These are phyloP conservation scores for Bimuria novae-zelandiae DNA, from an alignment of 2,329 filamentous ascomycete species.

Conservation along the genomic window DNA sequence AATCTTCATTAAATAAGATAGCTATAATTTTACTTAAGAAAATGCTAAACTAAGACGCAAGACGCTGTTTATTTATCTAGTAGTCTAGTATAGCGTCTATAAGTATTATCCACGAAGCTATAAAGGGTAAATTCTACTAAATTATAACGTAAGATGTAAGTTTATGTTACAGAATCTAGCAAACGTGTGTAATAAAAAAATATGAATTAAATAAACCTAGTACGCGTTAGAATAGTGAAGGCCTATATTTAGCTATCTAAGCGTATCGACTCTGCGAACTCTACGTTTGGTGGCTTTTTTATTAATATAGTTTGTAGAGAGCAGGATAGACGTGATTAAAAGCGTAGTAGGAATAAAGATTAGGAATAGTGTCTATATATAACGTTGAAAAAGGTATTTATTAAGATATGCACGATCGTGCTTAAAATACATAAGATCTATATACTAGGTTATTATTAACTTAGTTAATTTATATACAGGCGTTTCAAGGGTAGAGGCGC, in stretches of 20 bases:
- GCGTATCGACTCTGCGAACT: slow-evolving; percentile 17
- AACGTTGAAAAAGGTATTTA: slow-evolving; percentile 19
- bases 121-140: not conserved
- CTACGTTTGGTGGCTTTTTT: slow-evolving; percentile 9
- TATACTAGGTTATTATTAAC: not conserved
- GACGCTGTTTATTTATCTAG: slow-evolving; percentile 12
- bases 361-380: slow-evolving; percentile 14
- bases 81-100: slow-evolving; percentile 16
- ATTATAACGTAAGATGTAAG: slow-evolving; percentile 12
- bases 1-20: slow-evolving; percentile 15
- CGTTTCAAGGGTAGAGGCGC: not conserved
- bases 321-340: slow-evolving; percentile 16
- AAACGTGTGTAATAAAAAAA: slow-evolving; percentile 13
- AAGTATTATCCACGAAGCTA: slow-evolving; percentile 13
- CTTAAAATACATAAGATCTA: not conserved
- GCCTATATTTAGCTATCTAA: slow-evolving; percentile 20
- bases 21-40: slow-evolving; percentile 11
- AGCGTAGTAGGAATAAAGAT: slow-evolving; percentile 16
- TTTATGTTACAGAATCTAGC: slow-evolving; percentile 16
- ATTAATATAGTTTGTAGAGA: slow-evolving; percentile 18
- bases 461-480: not conserved
- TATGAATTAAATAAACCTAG: slow-evolving; percentile 15
- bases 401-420: slow-evolving; percentile 8
- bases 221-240: slow-evolving; percentile 17
- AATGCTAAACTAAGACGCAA: slow-evolving; percentile 11